phyloP scores from a whole-genome alignment of 805 yeast species.

The Ogataea pini region DNA sequence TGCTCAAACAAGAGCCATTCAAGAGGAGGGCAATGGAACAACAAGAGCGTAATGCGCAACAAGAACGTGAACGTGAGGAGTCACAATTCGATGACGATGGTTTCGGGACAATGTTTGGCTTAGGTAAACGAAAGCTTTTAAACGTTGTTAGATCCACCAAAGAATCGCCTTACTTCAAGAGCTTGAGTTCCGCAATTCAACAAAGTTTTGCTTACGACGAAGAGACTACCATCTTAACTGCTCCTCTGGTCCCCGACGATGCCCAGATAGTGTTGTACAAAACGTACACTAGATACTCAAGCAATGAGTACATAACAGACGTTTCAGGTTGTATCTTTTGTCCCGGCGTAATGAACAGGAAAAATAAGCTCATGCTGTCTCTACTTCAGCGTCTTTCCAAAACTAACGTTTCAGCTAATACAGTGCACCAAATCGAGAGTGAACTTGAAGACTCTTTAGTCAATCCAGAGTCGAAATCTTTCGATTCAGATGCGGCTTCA shows the following conservation, averaged over 20 bases:
- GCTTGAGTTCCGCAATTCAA: slow-evolving; percentile 42
- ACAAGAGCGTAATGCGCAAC: slow-evolving; percentile 6
- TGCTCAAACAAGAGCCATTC: slow-evolving; percentile 24
- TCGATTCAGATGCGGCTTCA: slow-evolving; percentile 27
- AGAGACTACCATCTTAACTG: slow-evolving; percentile 3
- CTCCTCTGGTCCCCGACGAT: slow-evolving; percentile 47
- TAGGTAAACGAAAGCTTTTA: slow-evolving; percentile 42
- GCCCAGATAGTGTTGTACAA: slow-evolving; percentile 64
- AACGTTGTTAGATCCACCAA: slow-evolving; percentile 52
- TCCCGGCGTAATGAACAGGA: slow-evolving; percentile 70
- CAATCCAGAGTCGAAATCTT: slow-evolving; percentile 27
- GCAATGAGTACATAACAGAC: slow-evolving; percentile 50
- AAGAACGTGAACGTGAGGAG: not conserved
- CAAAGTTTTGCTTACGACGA: slow-evolving; percentile 24
- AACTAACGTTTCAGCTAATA: slow-evolving; percentile 28
- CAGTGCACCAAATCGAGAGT: slow-evolving; percentile 39
- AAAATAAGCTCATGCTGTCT: slow-evolving; percentile 66
- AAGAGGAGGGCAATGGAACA: slow-evolving; percentile 19
- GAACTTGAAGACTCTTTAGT: slow-evolving; percentile 38
- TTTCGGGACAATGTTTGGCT: slow-evolving; percentile 21
- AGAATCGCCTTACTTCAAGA: slow-evolving; percentile 50
- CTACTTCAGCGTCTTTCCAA: slow-evolving; percentile 69
- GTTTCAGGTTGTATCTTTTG: slow-evolving; percentile 72
- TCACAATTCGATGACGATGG: slow-evolving; percentile 22
- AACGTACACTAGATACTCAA: slow-evolving; percentile 47